Percentiles rank a stretch among this genome's conserved stretches.
These are phyloP conservation scores for Cucurbita ficifolia DNA, from an alignment of 306 rosid species.

Conservation along the genomic window DNA sequence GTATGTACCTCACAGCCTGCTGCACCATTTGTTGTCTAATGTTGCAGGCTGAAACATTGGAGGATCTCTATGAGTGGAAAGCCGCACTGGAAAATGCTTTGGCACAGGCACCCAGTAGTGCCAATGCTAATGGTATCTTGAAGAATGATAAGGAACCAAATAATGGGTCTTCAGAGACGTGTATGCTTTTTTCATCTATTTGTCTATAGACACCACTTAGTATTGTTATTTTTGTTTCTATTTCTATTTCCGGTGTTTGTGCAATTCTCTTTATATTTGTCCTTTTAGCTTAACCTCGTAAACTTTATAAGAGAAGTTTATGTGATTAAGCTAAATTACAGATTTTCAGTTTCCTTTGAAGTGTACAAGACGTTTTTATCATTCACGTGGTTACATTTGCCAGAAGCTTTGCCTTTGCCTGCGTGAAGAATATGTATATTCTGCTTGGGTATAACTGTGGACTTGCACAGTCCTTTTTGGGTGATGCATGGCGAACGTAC, in stretches of 20 bases:
- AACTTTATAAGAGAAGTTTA: background rate
- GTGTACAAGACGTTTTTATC: background rate
- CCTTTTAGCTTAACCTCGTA: background rate
- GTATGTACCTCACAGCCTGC: conserved; percentile 1
- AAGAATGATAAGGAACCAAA: conserved; percentile 56
- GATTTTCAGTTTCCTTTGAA: background rate
- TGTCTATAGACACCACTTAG: conserved; percentile 13
- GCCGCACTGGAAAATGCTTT: conserved; percentile 81
- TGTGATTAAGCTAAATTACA: background rate
- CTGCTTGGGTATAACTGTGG: background rate
- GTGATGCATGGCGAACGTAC: background rate
- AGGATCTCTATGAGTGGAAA: conserved; percentile 93
- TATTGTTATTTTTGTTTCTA: background rate
- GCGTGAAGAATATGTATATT: background rate
- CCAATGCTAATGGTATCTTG: conserved; percentile 45
- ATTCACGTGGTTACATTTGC: background rate
- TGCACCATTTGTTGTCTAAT: conserved; percentile 14
- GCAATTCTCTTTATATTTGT: background rate
- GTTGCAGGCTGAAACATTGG: conserved; percentile 76
- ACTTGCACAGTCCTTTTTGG: background rate
- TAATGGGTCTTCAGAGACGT: conserved; percentile 49
- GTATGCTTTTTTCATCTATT: conserved; percentile 37
- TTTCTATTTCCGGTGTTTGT: background rate
- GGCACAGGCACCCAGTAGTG: conserved; percentile 63
- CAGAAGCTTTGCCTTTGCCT: background rate